phyloP scores from a whole-genome alignment of 208 protist species.

The Histomonas meleagridis region DNA sequence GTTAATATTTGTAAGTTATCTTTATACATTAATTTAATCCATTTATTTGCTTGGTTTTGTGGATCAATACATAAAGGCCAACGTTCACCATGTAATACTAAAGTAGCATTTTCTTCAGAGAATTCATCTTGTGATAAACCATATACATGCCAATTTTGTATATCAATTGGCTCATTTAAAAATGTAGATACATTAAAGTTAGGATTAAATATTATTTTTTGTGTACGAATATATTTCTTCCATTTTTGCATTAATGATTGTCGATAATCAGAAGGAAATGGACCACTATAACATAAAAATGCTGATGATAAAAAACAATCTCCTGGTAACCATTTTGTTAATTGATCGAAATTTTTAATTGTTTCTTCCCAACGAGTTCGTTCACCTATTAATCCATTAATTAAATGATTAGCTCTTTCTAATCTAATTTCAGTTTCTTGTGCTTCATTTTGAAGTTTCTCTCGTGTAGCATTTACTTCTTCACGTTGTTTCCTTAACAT shows the following conservation, averaged over 20 bases:
- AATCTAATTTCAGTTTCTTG: slow-evolving; percentile 84
- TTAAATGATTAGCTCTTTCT: slow-evolving; percentile 79
- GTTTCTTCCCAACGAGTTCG: slow-evolving; percentile 78
- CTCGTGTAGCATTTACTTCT: background rate
- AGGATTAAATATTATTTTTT: slow-evolving; percentile 34
- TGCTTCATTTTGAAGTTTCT: slow-evolving; percentile 54
- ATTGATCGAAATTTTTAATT: slow-evolving; percentile 71
- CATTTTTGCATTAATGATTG: slow-evolving; percentile 70
- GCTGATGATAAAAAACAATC: slow-evolving; percentile 83
- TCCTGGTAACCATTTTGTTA: slow-evolving; percentile 71
- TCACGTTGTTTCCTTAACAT: background rate
- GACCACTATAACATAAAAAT: slow-evolving; percentile 86
- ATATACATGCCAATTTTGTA: slow-evolving; percentile 86
- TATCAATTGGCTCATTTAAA: slow-evolving; percentile 75
- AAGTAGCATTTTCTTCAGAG: slow-evolving; percentile 81
- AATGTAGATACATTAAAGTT: slow-evolving; percentile 77
- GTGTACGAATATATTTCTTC: slow-evolving; percentile 61
- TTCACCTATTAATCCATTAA: slow-evolving; percentile 84
- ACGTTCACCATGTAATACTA: slow-evolving; percentile 75
- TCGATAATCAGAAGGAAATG: slow-evolving; percentile 82
- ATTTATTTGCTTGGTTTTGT: slow-evolving; percentile 93
- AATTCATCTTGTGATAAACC: slow-evolving; percentile 84
- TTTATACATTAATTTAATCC: slow-evolving; percentile 80
- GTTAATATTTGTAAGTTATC: slow-evolving; percentile 76
- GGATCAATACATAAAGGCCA: slow-evolving; percentile 96